Conservation (phyloP, 345 rosid genomes). For the Pelargonium nanum region DNA sequence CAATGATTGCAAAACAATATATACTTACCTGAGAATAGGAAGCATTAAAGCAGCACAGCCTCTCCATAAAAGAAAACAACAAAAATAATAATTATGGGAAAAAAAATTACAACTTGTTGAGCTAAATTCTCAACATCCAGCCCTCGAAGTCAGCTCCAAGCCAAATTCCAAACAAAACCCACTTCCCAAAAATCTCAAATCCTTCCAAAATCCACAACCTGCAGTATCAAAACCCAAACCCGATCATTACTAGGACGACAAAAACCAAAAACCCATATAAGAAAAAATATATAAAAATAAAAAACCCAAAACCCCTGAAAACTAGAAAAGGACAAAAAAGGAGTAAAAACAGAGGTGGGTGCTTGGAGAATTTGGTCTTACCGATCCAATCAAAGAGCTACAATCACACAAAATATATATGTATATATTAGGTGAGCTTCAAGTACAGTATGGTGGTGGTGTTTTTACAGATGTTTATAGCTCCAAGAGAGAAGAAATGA, state of each 20-base stretch:
- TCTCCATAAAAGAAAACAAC: constrained; percentile 2
- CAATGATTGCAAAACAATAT: neutral
- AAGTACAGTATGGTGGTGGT: neutral
- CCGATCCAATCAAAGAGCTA: neutral
- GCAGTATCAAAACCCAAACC: neutral
- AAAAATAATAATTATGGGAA: neutral
- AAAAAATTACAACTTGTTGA: neutral
- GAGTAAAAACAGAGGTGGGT: neutral
- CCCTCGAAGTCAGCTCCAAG: neutral
- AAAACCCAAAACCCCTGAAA: neutral
- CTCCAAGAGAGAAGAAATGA: neutral
- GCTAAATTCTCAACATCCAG: neutral
- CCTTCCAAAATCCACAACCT: neutral
- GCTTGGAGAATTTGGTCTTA: neutral
- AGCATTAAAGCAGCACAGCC: constrained; percentile 6
- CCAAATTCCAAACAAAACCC: neutral
- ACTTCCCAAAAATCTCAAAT: neutral
- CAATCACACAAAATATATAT: no score
- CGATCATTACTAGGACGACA: neutral
- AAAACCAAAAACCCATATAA: neutral
- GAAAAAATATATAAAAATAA: no score
- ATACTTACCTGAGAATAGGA: constrained; percentile 8
- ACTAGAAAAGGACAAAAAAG: neutral
- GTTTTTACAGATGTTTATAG: no score
- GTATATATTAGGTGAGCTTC: neutral